Evolutionary conservation across 768 basidiomycete species (phyloP), one percentile per base, ranked within the genome.

Genomic region (Collybiopsis luxurians): DNA sequence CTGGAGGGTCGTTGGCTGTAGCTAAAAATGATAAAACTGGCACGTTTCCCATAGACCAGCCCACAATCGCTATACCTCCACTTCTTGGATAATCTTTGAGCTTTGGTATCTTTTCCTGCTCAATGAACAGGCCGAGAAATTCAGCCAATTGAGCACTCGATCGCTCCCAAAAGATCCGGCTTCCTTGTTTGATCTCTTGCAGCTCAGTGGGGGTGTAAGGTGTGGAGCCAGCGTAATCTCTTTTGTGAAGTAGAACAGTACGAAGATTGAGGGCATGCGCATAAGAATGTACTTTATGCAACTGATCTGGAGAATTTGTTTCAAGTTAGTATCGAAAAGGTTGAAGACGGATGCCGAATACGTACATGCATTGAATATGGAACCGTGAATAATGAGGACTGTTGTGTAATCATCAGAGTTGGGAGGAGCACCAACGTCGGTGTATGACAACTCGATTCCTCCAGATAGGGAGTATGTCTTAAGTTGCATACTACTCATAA

Each of bases 181-280:
- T 42, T 0, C 71, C 72, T 10, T 64, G 58, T 2, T 53, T 56
- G 13, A 73, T 59, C 28, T 69, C 70, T 1, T 65, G 65, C 1
- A 75, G 53, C 53, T 78, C 75, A 7, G 53, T 62, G 40, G 74
- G 67, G n/a, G 64, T 68, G 55, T 71, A 74, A 27, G 53, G 50
- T 0, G 73, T 69, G 4, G 73, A 69, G 4, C 73, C 74, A 38
- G 57, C 63, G 58, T 74, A 77, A 27, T 71, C 71, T 2, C 68
- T 67, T 5, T 74, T 65, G 28, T 74, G 71, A 28, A 68, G 59
- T n/a, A 66, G 30, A 0, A 75, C 60, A 10, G 63, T 60, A 1
- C 73, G 66, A 2, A 75, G 27, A 34, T 72, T 69, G 50, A 26
- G 46, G 10, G 46, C 46, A 27, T 47, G 46, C 4, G 46, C 23